Conservation (phyloP, 345 rosid species). For the Limnanthes douglasii region DNA sequence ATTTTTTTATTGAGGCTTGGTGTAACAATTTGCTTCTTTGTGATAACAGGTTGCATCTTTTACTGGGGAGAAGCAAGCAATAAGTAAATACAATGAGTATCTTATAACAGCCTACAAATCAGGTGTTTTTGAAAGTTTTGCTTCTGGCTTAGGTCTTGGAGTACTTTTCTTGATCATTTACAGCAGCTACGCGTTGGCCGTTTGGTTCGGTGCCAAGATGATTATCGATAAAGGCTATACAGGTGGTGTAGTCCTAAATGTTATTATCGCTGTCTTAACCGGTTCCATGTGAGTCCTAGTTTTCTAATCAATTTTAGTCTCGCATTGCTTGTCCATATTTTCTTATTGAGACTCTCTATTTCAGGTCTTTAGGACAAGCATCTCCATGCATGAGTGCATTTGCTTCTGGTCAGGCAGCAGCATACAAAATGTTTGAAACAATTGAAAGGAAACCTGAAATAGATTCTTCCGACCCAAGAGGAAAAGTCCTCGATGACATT, state of each 20-base stretch:
- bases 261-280: conserved; percentile 54
- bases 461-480: conserved; percentile 41
- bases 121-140: conserved; percentile 47
- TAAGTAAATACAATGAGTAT: conserved; percentile 35
- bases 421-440: conserved; percentile 71
- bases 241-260: conserved; percentile 60
- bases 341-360: too few relatives aligned
- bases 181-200: conserved; percentile 48
- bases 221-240: conserved; percentile 54
- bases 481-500: conserved; percentile 41
- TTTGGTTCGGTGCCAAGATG: conserved; percentile 80
- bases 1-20: neutral
- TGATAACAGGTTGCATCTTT: conserved; percentile 61
- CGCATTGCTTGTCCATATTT: too few relatives aligned
- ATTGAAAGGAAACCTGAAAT: conserved; percentile 52
- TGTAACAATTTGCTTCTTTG: conserved; percentile 9
- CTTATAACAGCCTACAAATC: conserved; percentile 52
- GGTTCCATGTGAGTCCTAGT: conserved; percentile 56
- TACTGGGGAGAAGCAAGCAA: conserved; percentile 78
- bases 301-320: neutral
- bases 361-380: conserved; percentile 85
- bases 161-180: conserved; percentile 21
- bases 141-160: conserved; percentile 62
- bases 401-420: conserved; percentile 70
- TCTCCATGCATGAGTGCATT: conserved; percentile 63